Evolutionary conservation across 192 early-diverging fungal genomes (phyloP), one percentile per base, ranked within the genome.

Genomic region (Entophlyctis helioformis): DNA sequence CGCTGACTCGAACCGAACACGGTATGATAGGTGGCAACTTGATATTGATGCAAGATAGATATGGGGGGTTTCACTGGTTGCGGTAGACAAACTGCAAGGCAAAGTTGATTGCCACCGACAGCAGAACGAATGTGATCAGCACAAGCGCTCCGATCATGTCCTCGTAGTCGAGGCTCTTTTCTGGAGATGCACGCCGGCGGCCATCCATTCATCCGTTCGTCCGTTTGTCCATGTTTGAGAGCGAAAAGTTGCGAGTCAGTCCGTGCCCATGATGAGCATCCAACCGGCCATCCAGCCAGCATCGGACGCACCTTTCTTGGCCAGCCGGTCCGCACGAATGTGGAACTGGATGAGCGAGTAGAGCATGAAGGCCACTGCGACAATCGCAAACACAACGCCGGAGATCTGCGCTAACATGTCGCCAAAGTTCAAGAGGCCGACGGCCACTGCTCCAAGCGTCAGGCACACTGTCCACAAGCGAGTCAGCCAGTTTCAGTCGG

Each of bases 371-470:
- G 56, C 32, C 7, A 82, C 24, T 2, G 74, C 59, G n/a, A 85
- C 72, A 23, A 72, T 22, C 7, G 68, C 59, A 48, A 82, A 81
- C 2, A 82, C 50, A 11, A 85, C 39, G 20, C 74, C 80, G 35
- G 76, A 71, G 38, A 71, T 37, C 20, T 52, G 62, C 24, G 69
- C 76, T 5, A 66, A 63, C 36, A 44, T 47, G 45, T 69, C 67
- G 13, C 75, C 74, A 40, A 78, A 79, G 64, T 84, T 85, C 46
- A 81, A 67, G 11, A 85, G 56, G 13, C 71, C 80, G 18, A 85
- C 51, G 6, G 76, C 65, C 20, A 85, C 66, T 31, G 68, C 69
- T 18, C 76, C 74, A 6, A 85, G 46, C 16, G 80, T 53, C 0
- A 78, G 55, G 29, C 72, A 72, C 18, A 66, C 58, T 60, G 38